These are phyloP conservation scores for Kitagawia praeruptora DNA, from an alignment of 129 eudicot genomes.

Conservation along the genomic window DNA sequence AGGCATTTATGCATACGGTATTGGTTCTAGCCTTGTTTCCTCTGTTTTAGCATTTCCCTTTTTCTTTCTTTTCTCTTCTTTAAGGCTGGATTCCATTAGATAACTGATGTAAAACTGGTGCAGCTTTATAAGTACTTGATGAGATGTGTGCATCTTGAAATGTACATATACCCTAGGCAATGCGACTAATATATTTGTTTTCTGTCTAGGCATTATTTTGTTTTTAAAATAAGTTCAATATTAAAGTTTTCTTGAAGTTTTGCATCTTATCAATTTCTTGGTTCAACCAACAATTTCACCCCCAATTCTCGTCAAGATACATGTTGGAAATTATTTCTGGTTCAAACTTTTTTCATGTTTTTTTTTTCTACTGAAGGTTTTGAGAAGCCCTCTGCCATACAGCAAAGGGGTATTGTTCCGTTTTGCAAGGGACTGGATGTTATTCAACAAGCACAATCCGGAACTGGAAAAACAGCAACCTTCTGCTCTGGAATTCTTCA, in stretches of 20 bases:
- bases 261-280: not conserved
- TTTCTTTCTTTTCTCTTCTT: not conserved
- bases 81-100: not conserved
- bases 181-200: not conserved
- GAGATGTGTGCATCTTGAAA: not conserved
- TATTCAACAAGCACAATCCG: slow-evolving; percentile 59
- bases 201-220: not conserved
- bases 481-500: slow-evolving; percentile 60
- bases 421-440: slow-evolving; percentile 61
- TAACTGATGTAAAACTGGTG: not conserved
- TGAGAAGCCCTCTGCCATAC: slow-evolving; percentile 66
- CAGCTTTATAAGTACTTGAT: not conserved
- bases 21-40: not conserved
- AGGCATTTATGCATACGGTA: slow-evolving; percentile 58
- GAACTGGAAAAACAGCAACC: slow-evolving; percentile 57
- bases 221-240: not conserved
- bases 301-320: not conserved
- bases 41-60: not conserved
- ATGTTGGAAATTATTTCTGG: not conserved
- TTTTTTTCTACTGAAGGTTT: slow-evolving; percentile 30
- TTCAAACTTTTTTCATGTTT: not conserved
- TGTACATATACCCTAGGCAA: not conserved
- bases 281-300: not conserved
- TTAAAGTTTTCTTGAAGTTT: not conserved
- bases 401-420: slow-evolving; percentile 56